These are phyloP conservation scores for Aspergillus sp. DNA, from an alignment of 2,329 filamentous ascomycete species.

Conservation along the genomic window DNA sequence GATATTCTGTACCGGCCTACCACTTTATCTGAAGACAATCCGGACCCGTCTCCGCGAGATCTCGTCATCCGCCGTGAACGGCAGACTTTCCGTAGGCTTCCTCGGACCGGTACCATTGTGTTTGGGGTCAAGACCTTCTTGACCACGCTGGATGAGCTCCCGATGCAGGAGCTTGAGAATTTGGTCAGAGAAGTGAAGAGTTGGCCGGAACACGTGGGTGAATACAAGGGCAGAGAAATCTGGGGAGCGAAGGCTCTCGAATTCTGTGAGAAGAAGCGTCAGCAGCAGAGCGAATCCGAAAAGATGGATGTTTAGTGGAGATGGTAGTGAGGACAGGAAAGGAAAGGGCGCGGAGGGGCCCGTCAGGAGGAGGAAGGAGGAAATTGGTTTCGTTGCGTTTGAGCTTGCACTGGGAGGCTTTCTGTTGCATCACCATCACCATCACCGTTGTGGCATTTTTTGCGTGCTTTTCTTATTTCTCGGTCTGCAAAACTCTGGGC, in stretches of 20 bases:
- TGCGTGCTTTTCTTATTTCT: constrained; percentile 6
- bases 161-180: constrained; percentile 41
- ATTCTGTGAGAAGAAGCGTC: constrained; percentile 31
- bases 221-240: constrained; percentile 46
- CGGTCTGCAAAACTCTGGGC: constrained; percentile 19
- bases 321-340: neutral
- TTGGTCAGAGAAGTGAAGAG: constrained; percentile 46
- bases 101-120: constrained; percentile 46
- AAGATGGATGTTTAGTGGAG: constrained; percentile 20
- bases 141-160: constrained; percentile 41
- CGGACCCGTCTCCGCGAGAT: constrained; percentile 38
- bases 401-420: constrained; percentile 6
- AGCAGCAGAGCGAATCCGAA: constrained; percentile 11
- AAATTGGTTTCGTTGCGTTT: neutral
- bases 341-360: constrained; percentile 7
- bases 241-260: constrained; percentile 44
- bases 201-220: constrained; percentile 46
- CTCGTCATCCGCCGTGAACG: constrained; percentile 51
- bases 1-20: constrained; percentile 49
- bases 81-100: constrained; percentile 51
- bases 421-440: constrained; percentile 15
- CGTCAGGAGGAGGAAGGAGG: neutral
- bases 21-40: constrained; percentile 38
- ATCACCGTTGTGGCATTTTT: constrained; percentile 12
- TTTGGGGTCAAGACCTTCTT: constrained; percentile 53